Percentiles rank a stretch among this genome's conserved stretches.
These are phyloP conservation scores for Pholiota microspora DNA, from an alignment of 768 basidiomycete genomes.

Conservation along the genomic window DNA sequence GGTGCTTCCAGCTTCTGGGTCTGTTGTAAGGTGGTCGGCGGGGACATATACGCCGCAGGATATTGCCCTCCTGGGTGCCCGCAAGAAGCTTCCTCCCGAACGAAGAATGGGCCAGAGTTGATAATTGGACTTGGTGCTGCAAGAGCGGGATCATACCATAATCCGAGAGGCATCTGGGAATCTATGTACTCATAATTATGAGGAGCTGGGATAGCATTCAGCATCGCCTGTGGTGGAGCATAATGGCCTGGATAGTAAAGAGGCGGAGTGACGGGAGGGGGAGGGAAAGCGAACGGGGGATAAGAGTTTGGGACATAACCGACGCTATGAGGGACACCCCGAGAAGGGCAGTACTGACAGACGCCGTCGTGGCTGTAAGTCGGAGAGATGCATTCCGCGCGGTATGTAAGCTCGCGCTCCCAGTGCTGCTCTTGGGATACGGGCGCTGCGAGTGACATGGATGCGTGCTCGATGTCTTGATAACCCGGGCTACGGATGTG, in stretches of 20 bases:
- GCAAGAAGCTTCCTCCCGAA: constrained; percentile 5
- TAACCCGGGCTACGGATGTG: background rate
- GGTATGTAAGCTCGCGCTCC: constrained; percentile 16
- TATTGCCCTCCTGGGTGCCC: background rate
- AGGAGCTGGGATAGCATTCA: constrained; percentile 5
- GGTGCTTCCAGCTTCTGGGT: background rate
- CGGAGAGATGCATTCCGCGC: constrained; percentile 8
- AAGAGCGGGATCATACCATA: constrained; percentile 19
- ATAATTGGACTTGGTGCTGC: constrained; percentile 8
- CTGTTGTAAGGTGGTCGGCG: background rate
- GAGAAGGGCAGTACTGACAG: constrained; percentile 31
- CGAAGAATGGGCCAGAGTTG: constrained; percentile 1
- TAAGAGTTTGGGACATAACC: background rate
- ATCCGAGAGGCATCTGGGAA: constrained; percentile 10
- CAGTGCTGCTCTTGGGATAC: constrained; percentile 11
- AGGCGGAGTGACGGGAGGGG: constrained; percentile 8
- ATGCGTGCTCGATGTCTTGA: background rate
- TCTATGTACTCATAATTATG: constrained; percentile 15
- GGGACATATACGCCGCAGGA: background rate
- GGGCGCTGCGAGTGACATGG: background rate
- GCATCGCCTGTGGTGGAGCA: background rate
- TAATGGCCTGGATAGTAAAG: constrained; percentile 10
- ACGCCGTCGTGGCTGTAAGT: constrained; percentile 18
- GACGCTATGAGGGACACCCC: constrained; percentile 11
- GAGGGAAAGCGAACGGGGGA: constrained; percentile 9